Percentiles rank a stretch among this genome's conserved stretches.
phyloP scores from a whole-genome alignment of 225 moss, liverwort and hornwort species.

The Physcomitrium patens region DNA sequence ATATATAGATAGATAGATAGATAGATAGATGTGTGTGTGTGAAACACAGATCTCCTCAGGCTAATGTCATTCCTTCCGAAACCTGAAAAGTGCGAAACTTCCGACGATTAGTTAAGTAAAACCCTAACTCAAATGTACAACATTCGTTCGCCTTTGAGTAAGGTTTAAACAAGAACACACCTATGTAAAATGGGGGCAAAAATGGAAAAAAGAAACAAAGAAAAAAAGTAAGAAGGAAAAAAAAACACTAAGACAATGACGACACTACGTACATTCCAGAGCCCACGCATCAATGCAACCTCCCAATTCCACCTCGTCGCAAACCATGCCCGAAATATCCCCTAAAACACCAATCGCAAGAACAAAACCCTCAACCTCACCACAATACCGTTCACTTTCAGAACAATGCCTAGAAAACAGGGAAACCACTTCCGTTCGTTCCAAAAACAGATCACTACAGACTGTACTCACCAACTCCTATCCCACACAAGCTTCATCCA shows the following conservation, averaged over 20 bases:
- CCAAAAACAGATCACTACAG: not conserved
- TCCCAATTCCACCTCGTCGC: not conserved
- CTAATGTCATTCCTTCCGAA: not conserved
- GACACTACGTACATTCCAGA: not conserved
- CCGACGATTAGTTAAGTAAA: constrained; percentile 11
- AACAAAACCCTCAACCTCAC: constrained; percentile 23
- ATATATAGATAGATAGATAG: no score
- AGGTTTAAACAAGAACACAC: not conserved
- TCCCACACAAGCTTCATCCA: constrained; percentile 36
- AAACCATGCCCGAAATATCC: not conserved
- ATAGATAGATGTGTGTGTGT: no score
- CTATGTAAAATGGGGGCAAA: not conserved
- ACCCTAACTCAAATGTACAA: constrained; percentile 35
- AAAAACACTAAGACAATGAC: not conserved
- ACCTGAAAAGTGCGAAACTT: not conserved
- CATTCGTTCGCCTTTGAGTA: not conserved
- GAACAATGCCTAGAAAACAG: constrained; percentile 26
- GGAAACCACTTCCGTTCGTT: not conserved
- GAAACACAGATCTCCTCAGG: not conserved
- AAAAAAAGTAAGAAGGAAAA: no score
- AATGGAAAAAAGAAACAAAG: no score
- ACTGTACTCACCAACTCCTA: not conserved
- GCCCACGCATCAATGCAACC: constrained; percentile 10
- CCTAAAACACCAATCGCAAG: not conserved
- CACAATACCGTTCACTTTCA: not conserved